phyloP scores from a whole-genome alignment of 768 basidiomycete species.

The Suillus weaverae region DNA sequence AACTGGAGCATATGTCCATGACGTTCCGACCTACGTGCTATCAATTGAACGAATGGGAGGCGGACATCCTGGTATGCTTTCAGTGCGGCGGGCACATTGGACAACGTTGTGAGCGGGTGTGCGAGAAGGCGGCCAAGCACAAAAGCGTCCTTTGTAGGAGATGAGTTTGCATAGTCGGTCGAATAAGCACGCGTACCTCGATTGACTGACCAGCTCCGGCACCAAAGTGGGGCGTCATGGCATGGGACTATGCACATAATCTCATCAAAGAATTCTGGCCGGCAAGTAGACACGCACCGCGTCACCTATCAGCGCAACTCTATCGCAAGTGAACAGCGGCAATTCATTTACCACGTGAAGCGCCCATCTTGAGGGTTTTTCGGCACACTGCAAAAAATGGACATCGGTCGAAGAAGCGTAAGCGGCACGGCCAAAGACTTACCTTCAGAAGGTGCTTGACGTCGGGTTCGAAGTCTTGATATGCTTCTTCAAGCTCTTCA shows the following conservation, averaged over 20 bases:
- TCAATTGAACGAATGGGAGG: slow-evolving; percentile 14
- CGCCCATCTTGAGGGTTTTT: slow-evolving; percentile 43
- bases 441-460: slow-evolving; percentile 32
- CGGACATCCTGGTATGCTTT: slow-evolving; percentile 21
- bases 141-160: slow-evolving; percentile 22
- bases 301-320: slow-evolving; percentile 51
- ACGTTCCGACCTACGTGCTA: slow-evolving; percentile 19
- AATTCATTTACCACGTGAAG: slow-evolving; percentile 44
- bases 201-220: slow-evolving; percentile 31
- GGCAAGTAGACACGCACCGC: slow-evolving; percentile 33
- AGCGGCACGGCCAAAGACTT: neutral
- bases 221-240: slow-evolving; percentile 26
- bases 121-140: slow-evolving; percentile 22
- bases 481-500: slow-evolving; percentile 35
- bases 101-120: slow-evolving; percentile 12
- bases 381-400: slow-evolving; percentile 29
- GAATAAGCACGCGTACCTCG: slow-evolving; percentile 14
- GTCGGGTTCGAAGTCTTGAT: slow-evolving; percentile 40
- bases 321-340: slow-evolving; percentile 37
- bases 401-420: neutral
- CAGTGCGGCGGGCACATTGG: slow-evolving; percentile 14
- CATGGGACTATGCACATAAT: slow-evolving; percentile 18
- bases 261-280: neutral
- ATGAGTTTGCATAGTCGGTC: too few species aligned
- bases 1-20: slow-evolving; percentile 23